A percentile compares a stretch with the other conserved stretches of the same genome.
Evolutionary conservation across 108 stramenopile genomes (phyloP).

Genomic region (Discostella stelligeroides): DNA sequence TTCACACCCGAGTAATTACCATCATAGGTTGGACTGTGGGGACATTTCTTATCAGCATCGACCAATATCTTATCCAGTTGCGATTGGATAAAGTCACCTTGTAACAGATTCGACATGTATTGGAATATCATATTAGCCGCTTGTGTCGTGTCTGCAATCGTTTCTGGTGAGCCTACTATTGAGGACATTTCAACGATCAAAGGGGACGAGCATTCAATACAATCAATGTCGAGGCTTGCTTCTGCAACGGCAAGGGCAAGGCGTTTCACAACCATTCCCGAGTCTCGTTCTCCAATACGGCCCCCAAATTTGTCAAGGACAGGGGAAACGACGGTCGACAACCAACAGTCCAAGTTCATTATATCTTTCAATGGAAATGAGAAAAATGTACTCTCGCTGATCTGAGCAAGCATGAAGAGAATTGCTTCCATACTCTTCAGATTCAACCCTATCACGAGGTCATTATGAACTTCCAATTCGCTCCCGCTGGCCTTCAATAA

Average conservation of each 20-base stretch:
- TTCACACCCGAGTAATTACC: slow-evolving; percentile 28
- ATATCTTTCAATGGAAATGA: slow-evolving; percentile 64
- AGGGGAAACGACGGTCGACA: slow-evolving; percentile 69
- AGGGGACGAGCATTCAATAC: slow-evolving; percentile 65
- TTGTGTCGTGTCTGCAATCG: slow-evolving; percentile 51
- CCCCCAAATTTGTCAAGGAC: slow-evolving; percentile 57
- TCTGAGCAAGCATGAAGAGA: slow-evolving; percentile 48
- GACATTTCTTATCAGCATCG: slow-evolving; percentile 65
- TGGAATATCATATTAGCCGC: slow-evolving; percentile 59
- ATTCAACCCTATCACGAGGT: slow-evolving; percentile 43
- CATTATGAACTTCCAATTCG: slow-evolving; percentile 49
- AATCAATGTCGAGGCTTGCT: slow-evolving; percentile 43
- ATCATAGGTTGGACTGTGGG: slow-evolving; percentile 58
- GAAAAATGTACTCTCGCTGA: slow-evolving; percentile 54
- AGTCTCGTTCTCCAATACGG: slow-evolving; percentile 27
- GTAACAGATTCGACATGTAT: slow-evolving; percentile 43
- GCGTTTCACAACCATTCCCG: slow-evolving; percentile 48
- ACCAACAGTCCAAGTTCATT: slow-evolving; percentile 74
- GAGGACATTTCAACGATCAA: slow-evolving; percentile 58
- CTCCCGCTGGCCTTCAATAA: slow-evolving; percentile 61
- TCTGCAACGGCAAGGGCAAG: slow-evolving; percentile 35
- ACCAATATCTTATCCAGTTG: slow-evolving; percentile 63
- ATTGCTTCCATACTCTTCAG: slow-evolving; percentile 43
- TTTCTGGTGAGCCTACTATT: slow-evolving; percentile 49
- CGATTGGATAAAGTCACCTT: slow-evolving; percentile 60